phyloP scores from a whole-genome alignment of 1,284 basidiomycete genomes.

The Melampsora larici-populina region DNA sequence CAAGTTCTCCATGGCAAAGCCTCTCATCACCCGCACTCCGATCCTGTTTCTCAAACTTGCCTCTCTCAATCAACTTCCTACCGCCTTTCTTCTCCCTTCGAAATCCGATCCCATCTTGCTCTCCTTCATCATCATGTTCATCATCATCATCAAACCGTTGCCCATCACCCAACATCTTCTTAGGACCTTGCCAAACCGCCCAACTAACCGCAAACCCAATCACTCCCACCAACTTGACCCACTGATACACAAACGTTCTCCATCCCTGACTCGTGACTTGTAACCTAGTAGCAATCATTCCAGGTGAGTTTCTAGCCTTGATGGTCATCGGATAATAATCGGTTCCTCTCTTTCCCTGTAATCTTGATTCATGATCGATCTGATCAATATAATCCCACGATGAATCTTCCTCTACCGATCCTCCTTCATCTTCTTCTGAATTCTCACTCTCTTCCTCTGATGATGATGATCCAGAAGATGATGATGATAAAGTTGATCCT shows the following conservation, averaged over 20 bases:
- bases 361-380: slow-evolving; percentile 32
- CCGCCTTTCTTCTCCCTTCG: not conserved
- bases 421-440: slow-evolving; percentile 6
- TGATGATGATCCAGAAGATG: slow-evolving; percentile 4
- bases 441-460: not conserved
- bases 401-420: not conserved
- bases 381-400: slow-evolving; percentile 42
- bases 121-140: not conserved
- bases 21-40: not conserved
- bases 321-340: slow-evolving; percentile 39
- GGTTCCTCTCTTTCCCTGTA: slow-evolving; percentile 16
- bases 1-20: too few relatives aligned
- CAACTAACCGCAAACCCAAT: slow-evolving; percentile 38
- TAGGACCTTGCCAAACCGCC: slow-evolving; percentile 44
- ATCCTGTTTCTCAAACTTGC: not conserved
- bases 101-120: not conserved
- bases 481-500: not conserved
- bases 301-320: slow-evolving; percentile 13
- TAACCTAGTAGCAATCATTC: slow-evolving; percentile 22
- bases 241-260: slow-evolving; percentile 41
- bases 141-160: not conserved
- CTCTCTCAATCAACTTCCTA: not conserved
- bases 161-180: slow-evolving; percentile 12
- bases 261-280: slow-evolving; percentile 37
- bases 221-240: slow-evolving; percentile 39